Base-by-base conservation (phyloP, 805 yeast species). In the Wickerhamiella siamensis region DNA sequence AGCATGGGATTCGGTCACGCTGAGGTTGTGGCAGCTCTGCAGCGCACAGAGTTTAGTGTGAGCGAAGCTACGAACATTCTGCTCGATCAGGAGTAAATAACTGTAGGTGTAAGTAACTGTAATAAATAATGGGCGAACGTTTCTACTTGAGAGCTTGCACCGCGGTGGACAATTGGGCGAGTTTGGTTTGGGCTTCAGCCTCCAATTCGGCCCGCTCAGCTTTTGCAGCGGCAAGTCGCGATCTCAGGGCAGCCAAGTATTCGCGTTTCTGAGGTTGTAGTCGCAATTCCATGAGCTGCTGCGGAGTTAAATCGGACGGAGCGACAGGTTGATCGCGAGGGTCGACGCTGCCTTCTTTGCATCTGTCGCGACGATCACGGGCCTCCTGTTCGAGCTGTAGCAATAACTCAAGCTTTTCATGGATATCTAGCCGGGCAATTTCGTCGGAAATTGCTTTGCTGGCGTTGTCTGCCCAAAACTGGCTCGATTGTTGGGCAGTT, bases 11-110 rank as follows among this genome's bases (percentile, higher is more conserved):
- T 87, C 56, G 71, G 75, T 15, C 69, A 71, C 48, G 65, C 67
- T 0, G 77, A 75, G 40, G 84, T 88, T 1, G 51, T 70, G 5
- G 69, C 66, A 9, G 95, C 96, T 5, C 66, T 87, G 43, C 67
- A 74, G 51, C 69, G 64, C 54, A 76, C 78, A 50, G 66, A 74
- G 44, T 82, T 88, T 83, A 74, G 81, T 54, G 61, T 86, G 43
- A 86, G 79, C 48, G 77, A 77, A 43, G 95, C 97, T n/a, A 82
- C 95, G 1, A 87, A 87, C 57, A 76, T 68, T 54, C 65, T 87
- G 48, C 64, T 86, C 48, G 96, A 86, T 40, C 43, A 44, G 8
- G 40, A 38, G 43, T 43, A 43, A 33, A 44, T 33, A n/a, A n/a
- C n/a, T n/a, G n/a, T n/a, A n/a, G n/a, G 39, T 6, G 5, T 3